Conservation (phyloP, 345 rosid species). For the Melaleuca alternifolia region DNA sequence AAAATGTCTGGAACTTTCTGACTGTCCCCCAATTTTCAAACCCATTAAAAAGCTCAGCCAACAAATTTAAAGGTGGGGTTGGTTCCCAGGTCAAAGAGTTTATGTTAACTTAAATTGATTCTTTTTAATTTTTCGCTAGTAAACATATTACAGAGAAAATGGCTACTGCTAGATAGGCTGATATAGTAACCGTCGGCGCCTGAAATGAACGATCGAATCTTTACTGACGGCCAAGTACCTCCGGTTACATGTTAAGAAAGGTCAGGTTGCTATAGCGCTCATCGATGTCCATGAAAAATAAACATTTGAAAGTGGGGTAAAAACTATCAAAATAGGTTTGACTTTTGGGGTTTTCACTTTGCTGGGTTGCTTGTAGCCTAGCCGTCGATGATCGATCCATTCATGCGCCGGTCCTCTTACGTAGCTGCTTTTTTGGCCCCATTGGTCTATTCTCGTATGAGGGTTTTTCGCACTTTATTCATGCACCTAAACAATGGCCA, state of each 20-base stretch:
- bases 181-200: no score
- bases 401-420: background rate
- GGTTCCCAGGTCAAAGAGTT: background rate
- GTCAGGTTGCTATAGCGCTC: background rate
- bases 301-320: background rate
- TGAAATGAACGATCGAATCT: no score
- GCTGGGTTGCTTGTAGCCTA: background rate
- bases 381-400: background rate
- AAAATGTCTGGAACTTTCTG: background rate
- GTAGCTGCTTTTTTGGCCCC: background rate
- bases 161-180: no score
- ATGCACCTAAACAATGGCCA: background rate
- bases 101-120: background rate
- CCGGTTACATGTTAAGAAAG: background rate
- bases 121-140: background rate
- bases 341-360: background rate
- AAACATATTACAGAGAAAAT: background rate
- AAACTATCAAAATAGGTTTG: background rate
- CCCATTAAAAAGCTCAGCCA: background rate
- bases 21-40: background rate
- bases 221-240: no score
- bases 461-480: background rate
- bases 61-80: background rate
- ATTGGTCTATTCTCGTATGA: background rate
- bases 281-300: background rate